Evolutionary conservation across 441 rosid species (phyloP).

Genomic region (Gossypium davidsonii): DNA sequence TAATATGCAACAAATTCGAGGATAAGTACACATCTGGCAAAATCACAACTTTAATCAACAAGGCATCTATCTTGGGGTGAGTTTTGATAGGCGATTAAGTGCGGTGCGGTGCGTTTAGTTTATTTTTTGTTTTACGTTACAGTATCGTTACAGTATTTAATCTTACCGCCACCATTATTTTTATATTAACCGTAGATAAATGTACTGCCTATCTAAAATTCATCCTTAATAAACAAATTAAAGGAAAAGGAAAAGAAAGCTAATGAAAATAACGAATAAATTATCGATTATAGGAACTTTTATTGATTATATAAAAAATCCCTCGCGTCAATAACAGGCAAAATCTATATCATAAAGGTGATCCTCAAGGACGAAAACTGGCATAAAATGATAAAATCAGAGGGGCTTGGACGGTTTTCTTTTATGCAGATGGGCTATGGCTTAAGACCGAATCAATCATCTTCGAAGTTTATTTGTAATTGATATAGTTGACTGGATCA

Average conservation of each 20-base stretch:
- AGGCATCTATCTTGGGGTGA: background rate
- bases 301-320: background rate
- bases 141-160: too few species aligned
- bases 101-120: too few species aligned
- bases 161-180: too few species aligned
- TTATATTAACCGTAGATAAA: too few species aligned
- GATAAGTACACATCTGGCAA: background rate
- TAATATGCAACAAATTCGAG: background rate
- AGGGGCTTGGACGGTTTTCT: background rate
- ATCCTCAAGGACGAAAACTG: background rate
- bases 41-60: background rate
- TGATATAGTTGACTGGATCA: slow-evolving; percentile 19
- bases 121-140: too few species aligned
- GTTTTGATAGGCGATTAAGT: too few species aligned
- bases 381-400: background rate
- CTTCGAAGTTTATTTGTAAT: background rate
- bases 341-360: background rate
- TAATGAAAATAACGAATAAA: background rate
- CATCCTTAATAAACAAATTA: background rate
- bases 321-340: background rate
- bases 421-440: background rate
- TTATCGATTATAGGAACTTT: background rate
- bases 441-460: background rate
- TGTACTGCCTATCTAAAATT: too few species aligned
- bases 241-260: background rate